These are phyloP conservation scores for Lactifluus echinatus DNA, from an alignment of 768 basidiomycete species.

Conservation along the genomic window DNA sequence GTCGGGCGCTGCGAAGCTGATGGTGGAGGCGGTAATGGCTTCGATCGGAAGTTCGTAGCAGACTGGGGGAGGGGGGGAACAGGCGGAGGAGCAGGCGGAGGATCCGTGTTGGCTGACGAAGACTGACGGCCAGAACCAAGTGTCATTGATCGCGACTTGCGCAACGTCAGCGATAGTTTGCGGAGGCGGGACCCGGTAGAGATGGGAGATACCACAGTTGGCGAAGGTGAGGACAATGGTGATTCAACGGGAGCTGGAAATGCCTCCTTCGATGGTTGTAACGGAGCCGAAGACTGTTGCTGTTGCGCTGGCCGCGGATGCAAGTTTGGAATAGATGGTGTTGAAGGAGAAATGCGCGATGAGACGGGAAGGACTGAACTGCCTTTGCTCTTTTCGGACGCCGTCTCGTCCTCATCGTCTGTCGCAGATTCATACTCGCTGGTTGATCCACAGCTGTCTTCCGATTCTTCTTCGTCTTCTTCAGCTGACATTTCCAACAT, in stretches of 20 bases:
- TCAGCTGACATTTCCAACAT: constrained; percentile 76
- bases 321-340: not conserved
- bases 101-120: constrained; percentile 25
- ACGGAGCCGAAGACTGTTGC: not conserved
- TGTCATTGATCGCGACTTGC: constrained; percentile 39
- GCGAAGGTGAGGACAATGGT: constrained; percentile 8
- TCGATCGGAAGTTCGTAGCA: constrained; percentile 23
- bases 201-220: constrained; percentile 1
- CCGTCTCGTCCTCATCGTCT: constrained; percentile 29
- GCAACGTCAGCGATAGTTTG: constrained; percentile 32
- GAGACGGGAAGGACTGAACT: not conserved
- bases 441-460: constrained; percentile 39
- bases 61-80: constrained; percentile 29
- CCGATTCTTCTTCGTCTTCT: constrained; percentile 34
- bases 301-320: not conserved
- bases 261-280: not conserved
- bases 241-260: not conserved
- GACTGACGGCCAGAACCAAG: constrained; percentile 15
- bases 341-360: not conserved
- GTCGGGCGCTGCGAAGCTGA: not conserved
- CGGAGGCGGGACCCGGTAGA: constrained; percentile 12
- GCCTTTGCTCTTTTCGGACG: constrained; percentile 14
- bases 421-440: constrained; percentile 32
- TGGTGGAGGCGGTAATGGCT: constrained; percentile 34
- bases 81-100: constrained; percentile 29